Percentiles rank a stretch among this genome's conserved stretches.
Conservation (phyloP, 805 yeast species). For the Wickerhamiella domercqiae region DNA sequence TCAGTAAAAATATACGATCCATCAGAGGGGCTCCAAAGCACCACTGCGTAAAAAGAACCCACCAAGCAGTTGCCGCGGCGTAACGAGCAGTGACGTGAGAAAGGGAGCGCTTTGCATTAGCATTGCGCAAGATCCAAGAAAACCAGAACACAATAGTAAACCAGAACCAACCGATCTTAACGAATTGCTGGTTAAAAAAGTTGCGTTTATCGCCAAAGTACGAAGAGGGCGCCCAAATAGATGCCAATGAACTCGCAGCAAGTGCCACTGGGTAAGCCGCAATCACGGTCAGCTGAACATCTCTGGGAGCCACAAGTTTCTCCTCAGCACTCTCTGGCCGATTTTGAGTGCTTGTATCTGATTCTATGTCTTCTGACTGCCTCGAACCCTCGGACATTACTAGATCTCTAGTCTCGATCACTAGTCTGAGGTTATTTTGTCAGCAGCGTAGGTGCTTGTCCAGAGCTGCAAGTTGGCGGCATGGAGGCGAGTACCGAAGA, state of each 20-base stretch:
- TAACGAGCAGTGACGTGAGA: conserved; percentile 26
- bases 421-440: conserved; percentile 26
- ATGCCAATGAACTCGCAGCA: conserved; percentile 2
- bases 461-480: too few species aligned
- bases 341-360: not conserved
- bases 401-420: not conserved
- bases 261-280: conserved; percentile 5
- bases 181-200: conserved; percentile 56
- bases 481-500: too few species aligned
- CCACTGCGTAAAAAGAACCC: conserved; percentile 83
- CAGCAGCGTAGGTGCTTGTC: too few species aligned
- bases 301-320: conserved; percentile 2
- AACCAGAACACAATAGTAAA: conserved; percentile 35
- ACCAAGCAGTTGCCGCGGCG: conserved; percentile 50
- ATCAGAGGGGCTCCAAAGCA: conserved; percentile 70
- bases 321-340: not conserved
- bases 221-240: conserved; percentile 7
- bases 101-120: conserved; percentile 2
- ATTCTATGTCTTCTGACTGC: not conserved
- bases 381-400: not conserved
- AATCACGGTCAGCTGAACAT: conserved; percentile 2
- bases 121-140: conserved; percentile 9
- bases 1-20: conserved; percentile 64
- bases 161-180: conserved; percentile 92
- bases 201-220: conserved; percentile 40